Evolutionary conservation across 495 filamentous ascomycete species (phyloP).

Genomic region (Hypoxylon lenormandii): DNA sequence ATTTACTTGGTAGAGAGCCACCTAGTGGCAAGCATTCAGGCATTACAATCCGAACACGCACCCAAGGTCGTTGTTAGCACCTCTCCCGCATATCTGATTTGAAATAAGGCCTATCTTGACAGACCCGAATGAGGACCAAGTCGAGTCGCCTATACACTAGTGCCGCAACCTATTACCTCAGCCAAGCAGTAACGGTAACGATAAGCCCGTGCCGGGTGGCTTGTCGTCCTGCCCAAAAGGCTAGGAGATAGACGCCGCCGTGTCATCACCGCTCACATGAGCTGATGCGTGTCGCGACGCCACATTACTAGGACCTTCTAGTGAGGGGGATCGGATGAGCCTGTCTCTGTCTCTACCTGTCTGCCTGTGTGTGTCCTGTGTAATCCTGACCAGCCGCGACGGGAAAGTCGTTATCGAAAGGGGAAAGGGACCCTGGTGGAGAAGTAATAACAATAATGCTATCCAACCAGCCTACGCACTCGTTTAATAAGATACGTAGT

Average conservation of each 20-base stretch:
- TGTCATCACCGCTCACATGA: conserved; percentile 2
- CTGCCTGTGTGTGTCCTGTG: not conserved
- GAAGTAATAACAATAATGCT: conserved; percentile 13
- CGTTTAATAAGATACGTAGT: not conserved
- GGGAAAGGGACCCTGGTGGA: not conserved
- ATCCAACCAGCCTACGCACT: conserved; percentile 13
- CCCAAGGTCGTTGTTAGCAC: conserved; percentile 10
- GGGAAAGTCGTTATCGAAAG: conserved; percentile 13
- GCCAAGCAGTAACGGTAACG: not conserved
- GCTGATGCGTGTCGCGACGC: conserved; percentile 22
- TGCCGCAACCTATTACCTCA: conserved; percentile 4
- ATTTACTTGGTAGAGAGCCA: not conserved
- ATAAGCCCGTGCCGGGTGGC: conserved; percentile 9
- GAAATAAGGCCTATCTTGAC: conserved; percentile 1
- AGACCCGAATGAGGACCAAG: not conserved
- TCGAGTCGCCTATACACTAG: not conserved
- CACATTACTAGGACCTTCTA: conserved; percentile 24
- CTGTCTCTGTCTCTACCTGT: not conserved
- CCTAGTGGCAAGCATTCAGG: not conserved
- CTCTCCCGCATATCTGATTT: conserved; percentile 12
- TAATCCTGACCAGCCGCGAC: conserved; percentile 12
- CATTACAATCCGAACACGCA: not conserved
- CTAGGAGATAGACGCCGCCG: conserved; percentile 3
- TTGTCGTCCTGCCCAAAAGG: conserved; percentile 17
- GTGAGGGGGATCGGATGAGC: conserved; percentile 16